phyloP scores from a whole-genome alignment of 208 protist genomes.

The Trypanosoma rangeli region DNA sequence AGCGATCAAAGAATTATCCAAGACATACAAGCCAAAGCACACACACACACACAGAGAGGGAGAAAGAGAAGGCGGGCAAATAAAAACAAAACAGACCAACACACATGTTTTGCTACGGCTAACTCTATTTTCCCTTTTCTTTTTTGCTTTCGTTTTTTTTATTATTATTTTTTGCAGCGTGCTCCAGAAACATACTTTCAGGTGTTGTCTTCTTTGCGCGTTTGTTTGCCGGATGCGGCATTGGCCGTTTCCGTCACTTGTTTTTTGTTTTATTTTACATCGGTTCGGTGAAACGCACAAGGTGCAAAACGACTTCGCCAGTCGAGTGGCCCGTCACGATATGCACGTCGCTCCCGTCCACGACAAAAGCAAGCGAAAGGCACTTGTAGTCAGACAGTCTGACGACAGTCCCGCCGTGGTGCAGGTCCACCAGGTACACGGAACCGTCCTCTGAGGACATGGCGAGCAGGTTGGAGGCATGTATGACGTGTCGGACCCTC shows the following conservation, averaged over 20 bases:
- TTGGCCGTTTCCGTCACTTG: background rate
- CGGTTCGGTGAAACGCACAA: constrained; percentile 17
- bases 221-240: background rate
- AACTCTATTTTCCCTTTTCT: background rate
- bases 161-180: constrained; percentile 5
- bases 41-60: background rate
- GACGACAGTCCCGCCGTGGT: constrained; percentile 14
- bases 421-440: constrained; percentile 25
- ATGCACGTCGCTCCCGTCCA: constrained; percentile 9
- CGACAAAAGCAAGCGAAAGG: constrained; percentile 7
- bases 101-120: background rate
- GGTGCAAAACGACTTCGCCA: constrained; percentile 29
- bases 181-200: too few species aligned
- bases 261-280: constrained; percentile 23
- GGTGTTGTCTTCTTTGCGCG: background rate
- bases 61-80: background rate
- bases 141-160: constrained; percentile 13
- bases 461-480: constrained; percentile 15
- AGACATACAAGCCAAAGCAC: background rate
- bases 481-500: background rate
- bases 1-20: background rate
- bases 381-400: constrained; percentile 31
- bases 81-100: background rate
- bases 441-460: constrained; percentile 19
- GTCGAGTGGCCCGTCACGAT: constrained; percentile 30